Evolutionary conservation across 2,329 filamentous ascomycete species (phyloP).

Genomic region (Didymosphaeria variabile): DNA sequence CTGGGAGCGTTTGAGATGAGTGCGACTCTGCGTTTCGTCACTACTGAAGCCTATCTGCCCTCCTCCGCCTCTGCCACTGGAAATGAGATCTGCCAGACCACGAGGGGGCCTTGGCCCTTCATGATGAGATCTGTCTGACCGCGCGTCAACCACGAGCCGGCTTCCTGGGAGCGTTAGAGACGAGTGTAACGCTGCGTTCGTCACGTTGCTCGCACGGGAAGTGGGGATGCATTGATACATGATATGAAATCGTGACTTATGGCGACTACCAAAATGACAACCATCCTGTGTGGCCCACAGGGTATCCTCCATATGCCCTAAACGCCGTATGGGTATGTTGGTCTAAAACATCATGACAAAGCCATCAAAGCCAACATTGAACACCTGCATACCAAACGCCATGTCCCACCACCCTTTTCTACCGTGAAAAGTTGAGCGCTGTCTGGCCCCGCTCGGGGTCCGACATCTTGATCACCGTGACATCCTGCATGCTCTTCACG

Average conservation of each 20-base stretch:
- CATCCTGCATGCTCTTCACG: slow-evolving; percentile 71
- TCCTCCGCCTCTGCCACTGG: no score
- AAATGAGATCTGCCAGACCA: no score
- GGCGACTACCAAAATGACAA: background rate
- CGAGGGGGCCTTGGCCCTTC: background rate
- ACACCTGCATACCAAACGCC: no score
- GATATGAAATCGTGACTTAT: background rate
- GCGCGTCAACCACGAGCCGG: background rate
- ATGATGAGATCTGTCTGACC: background rate
- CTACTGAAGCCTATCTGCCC: no score
- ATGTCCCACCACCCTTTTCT: background rate
- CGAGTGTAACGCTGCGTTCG: background rate
- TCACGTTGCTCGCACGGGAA: background rate
- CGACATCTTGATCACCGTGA: slow-evolving; percentile 73
- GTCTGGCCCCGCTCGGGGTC: slow-evolving; percentile 63
- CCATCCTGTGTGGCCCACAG: background rate
- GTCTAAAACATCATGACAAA: background rate
- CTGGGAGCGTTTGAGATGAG: no score
- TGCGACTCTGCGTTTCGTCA: no score
- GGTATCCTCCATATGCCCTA: background rate
- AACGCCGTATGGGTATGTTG: background rate
- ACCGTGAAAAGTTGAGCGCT: slow-evolving; percentile 43
- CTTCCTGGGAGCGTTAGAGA: background rate
- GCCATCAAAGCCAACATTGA: slow-evolving; percentile 67
- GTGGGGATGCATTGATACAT: background rate